Base-by-base conservation (phyloP, 108 stramenopile species). In the Nannochloropsis oceanica region DNA sequence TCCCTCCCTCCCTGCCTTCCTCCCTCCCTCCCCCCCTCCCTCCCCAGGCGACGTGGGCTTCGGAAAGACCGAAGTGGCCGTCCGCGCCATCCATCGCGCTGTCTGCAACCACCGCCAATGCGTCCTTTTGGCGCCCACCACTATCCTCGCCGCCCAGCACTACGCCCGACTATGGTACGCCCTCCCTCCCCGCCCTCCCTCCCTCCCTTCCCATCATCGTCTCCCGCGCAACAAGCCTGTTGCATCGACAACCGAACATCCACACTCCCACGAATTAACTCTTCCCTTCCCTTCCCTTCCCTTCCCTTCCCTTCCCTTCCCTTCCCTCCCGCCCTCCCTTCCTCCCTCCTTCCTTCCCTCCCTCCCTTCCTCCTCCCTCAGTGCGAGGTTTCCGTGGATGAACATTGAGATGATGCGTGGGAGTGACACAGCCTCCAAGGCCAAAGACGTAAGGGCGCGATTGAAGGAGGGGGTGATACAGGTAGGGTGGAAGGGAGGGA, bases 11-110 rank as follows among this genome's bases (percentile, higher is more conserved):
- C 18, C 46, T 50, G 46, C 18, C 46, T 18, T 50, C 0, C 46
- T 13, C 14, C 46, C 46, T 50, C 0, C 0, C 46, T 50, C 46
- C 18, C 0, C 0, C n/a, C n/a, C 46, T 50, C 18, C 13, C 18
- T 18, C 46, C 46, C 46, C 18, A 50, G 46, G 97, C 42, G 97
- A 98, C 91, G 97, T 98, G 13, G 97, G 97, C n/a, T 98, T 96
- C 85, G 97, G 95, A 34, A 96, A 96, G 89, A 96, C 96, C n/a
- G 96, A 97, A 86, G 95, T 98, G 1, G 97, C 97, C 14, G 84
- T 97, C 59, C 91, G 96, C 46, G 96, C 97, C 27, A 81, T 96
- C 27, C 94, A 90, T 84, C 94, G 96, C 25, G 86, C 92, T 27
- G 93, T 96, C 13, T 91, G 85, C 25, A 94, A 95, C 89, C 93